Base-by-base conservation (phyloP, 2,329 filamentous ascomycete genomes). In the Laburnicola sp. region DNA sequence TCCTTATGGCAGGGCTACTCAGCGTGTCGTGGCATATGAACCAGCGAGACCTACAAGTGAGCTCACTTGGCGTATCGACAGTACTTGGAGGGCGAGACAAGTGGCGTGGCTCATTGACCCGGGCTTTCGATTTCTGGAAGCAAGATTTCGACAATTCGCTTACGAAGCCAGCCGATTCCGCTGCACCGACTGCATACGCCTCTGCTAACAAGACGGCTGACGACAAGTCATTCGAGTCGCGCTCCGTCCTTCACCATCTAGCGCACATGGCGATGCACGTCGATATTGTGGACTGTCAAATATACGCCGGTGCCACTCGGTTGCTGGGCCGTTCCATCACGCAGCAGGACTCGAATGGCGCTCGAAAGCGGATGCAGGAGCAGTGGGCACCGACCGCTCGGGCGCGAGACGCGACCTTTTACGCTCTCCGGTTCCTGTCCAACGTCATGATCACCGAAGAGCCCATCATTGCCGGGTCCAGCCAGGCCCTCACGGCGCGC, bases 21-120 rank as follows among this genome's bases (percentile, higher is more conserved):
- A 97, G 91, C 60, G 91, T 97, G 27, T 94, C 89, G 66, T 97
- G 91, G 90, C 93, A 97, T 71, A 93, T 97, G 88, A 94, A 96
- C 68, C 92, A 97, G 71, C 84, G 93, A 66, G 94, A 97, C 70
- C 82, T 97, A 10, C 93, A 97, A 75, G 88, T 96, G 51, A 93
- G 87, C 69, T 91, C 91, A 0, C 80, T 97, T 0, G 91, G 88
- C 9, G 89, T 92, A 8, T 84, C 85, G 0, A 85, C 87, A 61
- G 86, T 90, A 0, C 81, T 96, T 1, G 93, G 93, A 3, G 91
- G 88, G 2, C 86, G 91, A 21, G 91, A 96, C 68, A 93, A 93
- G 70, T 97, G 94, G 94, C 86, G 92, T 47, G 85, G 86, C 6
- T 87, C 90, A 3, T 78, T 99, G 30, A 91, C 91, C 1, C 83